phyloP scores from a whole-genome alignment of 768 basidiomycete species.

The Kwoniella dendrophila region DNA sequence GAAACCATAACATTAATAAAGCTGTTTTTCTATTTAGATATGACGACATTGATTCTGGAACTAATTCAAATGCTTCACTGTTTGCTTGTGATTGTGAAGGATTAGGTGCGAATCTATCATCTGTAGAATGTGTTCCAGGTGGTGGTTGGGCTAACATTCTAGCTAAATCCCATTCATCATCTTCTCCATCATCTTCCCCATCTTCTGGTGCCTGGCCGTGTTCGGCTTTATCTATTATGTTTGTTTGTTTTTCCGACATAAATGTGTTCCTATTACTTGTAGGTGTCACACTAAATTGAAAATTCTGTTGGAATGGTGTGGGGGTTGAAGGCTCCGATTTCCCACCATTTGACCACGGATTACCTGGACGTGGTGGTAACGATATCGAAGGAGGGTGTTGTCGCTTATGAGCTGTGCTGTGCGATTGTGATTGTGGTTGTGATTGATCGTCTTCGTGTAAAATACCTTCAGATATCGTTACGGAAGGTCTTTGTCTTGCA shows the following conservation, averaged over 20 bases:
- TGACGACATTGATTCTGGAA: constrained; percentile 53
- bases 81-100: constrained; percentile 5
- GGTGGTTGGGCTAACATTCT: constrained; percentile 37
- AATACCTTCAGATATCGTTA: constrained; percentile 11
- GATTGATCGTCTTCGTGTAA: not conserved
- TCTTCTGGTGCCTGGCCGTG: constrained; percentile 13
- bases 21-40: constrained; percentile 57
- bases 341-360: not conserved
- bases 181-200: constrained; percentile 23
- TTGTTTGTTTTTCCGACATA: no score
- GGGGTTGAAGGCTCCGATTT: not conserved
- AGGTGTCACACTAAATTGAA: not conserved
- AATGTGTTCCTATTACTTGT: not conserved
- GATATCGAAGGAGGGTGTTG: not conserved
- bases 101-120: constrained; percentile 26
- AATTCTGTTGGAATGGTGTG: not conserved
- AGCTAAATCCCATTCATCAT: constrained; percentile 44
- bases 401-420: not conserved
- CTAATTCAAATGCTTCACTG: constrained; percentile 41
- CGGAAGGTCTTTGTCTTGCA: constrained; percentile 7
- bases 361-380: not conserved
- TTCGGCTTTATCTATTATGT: constrained; percentile 7
- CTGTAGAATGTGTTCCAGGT: constrained; percentile 12
- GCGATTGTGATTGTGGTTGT: not conserved
- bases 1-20: constrained; percentile 56